Percentiles rank a stretch among this genome's conserved stretches.
Conservation (phyloP, 2,329 filamentous ascomycete genomes). For the Cercospora zeae-maydis region DNA sequence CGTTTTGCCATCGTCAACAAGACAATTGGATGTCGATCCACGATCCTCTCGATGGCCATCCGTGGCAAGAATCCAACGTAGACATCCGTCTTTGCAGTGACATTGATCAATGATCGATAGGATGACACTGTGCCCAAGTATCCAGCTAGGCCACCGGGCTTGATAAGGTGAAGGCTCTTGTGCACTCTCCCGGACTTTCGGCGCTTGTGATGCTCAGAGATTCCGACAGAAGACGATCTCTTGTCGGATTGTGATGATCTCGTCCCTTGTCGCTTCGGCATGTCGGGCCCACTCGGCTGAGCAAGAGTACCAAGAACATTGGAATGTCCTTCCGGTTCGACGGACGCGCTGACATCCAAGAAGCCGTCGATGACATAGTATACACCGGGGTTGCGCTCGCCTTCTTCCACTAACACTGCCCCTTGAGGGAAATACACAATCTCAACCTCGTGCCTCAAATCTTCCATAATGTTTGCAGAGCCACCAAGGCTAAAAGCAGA, state of each 20-base stretch:
- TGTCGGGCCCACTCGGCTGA: constrained; percentile 34
- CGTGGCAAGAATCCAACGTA: constrained; percentile 94
- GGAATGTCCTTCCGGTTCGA: constrained; percentile 52
- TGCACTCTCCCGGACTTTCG: constrained; percentile 46
- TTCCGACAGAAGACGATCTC: constrained; percentile 24
- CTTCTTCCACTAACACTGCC: constrained; percentile 91
- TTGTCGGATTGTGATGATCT: constrained; percentile 21
- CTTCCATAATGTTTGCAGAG: constrained; percentile 65
- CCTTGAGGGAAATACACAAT: constrained; percentile 97
- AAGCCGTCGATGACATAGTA: constrained; percentile 99
- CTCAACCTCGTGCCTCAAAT: constrained; percentile 87
- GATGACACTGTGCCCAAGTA: constrained; percentile 94
- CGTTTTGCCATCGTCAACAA: constrained; percentile 94
- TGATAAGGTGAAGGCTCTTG: constrained; percentile 81
- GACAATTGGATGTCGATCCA: constrained; percentile 87
- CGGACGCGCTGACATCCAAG: constrained; percentile 83
- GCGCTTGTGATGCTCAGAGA: constrained; percentile 34
- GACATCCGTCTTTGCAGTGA: constrained; percentile 95
- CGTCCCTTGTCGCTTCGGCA: constrained; percentile 30
- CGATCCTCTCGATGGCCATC: constrained; percentile 80
- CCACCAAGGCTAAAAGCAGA: constrained; percentile 52
- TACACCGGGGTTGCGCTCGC: constrained; percentile 89
- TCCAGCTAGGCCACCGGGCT: constrained; percentile 88
- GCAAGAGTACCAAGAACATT: constrained; percentile 46
- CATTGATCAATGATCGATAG: constrained; percentile 92